Evolutionary conservation across 2,329 filamentous ascomycete genomes (phyloP).

Genomic region (Biscogniauxia marginata): DNA sequence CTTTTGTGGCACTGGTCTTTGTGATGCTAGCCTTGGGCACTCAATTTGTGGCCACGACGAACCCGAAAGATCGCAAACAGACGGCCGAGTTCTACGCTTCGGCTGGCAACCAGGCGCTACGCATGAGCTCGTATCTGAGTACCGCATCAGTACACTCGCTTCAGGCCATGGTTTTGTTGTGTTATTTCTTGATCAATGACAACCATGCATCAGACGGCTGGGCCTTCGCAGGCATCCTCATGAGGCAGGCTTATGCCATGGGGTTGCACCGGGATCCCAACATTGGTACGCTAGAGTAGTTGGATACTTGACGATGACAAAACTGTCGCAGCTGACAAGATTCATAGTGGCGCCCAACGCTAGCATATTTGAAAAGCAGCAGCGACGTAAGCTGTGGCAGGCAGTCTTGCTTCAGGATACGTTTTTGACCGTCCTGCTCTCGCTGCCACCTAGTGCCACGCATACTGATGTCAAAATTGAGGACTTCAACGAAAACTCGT

Average conservation of each 20-base stretch:
- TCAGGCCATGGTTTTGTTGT: constrained; percentile 79
- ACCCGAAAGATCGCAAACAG: constrained; percentile 63
- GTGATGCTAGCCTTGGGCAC: constrained; percentile 76
- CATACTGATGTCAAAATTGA: constrained; percentile 79
- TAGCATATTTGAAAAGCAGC: constrained; percentile 70
- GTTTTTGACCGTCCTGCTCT: constrained; percentile 74
- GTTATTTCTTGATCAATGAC: constrained; percentile 83
- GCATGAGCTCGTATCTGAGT: constrained; percentile 75
- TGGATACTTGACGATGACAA: not conserved
- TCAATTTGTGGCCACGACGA: constrained; percentile 66
- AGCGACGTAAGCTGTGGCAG: constrained; percentile 78
- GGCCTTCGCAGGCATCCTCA: constrained; percentile 75
- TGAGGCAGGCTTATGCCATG: constrained; percentile 79
- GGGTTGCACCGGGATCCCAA: constrained; percentile 78
- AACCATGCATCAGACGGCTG: constrained; percentile 82
- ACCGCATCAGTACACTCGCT: constrained; percentile 70
- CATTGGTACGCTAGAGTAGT: constrained; percentile 48
- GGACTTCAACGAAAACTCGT: constrained; percentile 64
- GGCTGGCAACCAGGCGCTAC: constrained; percentile 73
- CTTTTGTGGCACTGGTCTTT: constrained; percentile 71
- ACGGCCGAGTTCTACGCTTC: constrained; percentile 81
- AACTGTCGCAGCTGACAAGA: constrained; percentile 10
- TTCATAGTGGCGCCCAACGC: constrained; percentile 60
- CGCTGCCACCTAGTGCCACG: constrained; percentile 73
- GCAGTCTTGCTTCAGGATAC: constrained; percentile 79